Evolutionary conservation across 2,329 filamentous ascomycete genomes (phyloP), one percentile per base, ranked within the genome.

Genomic region (Fonsecaea erecta): DNA sequence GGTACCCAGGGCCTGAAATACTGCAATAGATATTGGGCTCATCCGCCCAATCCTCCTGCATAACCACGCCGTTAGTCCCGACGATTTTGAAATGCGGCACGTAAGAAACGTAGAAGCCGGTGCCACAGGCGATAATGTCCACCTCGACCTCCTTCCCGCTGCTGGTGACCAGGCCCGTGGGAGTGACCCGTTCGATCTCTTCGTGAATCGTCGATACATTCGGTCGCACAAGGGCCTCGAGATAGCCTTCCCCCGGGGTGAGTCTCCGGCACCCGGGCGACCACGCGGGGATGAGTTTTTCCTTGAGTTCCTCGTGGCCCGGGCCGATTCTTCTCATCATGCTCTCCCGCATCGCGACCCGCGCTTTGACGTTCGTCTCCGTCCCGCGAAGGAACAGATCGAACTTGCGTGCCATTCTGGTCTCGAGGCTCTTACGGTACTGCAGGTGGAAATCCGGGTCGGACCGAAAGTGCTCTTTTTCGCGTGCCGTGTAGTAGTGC

Each of bases 211-310:
- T 68, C 9, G 63, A 63, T 9, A 73, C 72, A 48, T 75, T 72
- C 8, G 68, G 63, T 26, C 80, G 59, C 3, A 73, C 73, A 2
- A 82, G 71, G 0, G 83, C 80, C 70, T 84, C 80, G 11, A 85
- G 77, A 70, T 83, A 85, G 0, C 82, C 81, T 12, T 80, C 79
- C 0, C 82, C 82, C 1, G 83, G 83, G 0, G 83, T 83, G n/a
- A 83, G 69, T 1, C 83, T 75, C 16, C 81, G 75, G 61, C 82
- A 84, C 0, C 81, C 82, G 8, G 72, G 65, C 18, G 63, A 52
- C 55, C 67, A 73, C 3, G 67, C 59, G 1, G 73, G 73, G 18
- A 69, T 67, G 1, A 70, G 34, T 18, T 75, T 76, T 54, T 77
- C 72, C 72, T 79, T 78, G 32, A 82, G 72, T 68, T 79, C 72